phyloP scores from a whole-genome alignment of 768 basidiomycete genomes.

The Polyporus arcularius region DNA sequence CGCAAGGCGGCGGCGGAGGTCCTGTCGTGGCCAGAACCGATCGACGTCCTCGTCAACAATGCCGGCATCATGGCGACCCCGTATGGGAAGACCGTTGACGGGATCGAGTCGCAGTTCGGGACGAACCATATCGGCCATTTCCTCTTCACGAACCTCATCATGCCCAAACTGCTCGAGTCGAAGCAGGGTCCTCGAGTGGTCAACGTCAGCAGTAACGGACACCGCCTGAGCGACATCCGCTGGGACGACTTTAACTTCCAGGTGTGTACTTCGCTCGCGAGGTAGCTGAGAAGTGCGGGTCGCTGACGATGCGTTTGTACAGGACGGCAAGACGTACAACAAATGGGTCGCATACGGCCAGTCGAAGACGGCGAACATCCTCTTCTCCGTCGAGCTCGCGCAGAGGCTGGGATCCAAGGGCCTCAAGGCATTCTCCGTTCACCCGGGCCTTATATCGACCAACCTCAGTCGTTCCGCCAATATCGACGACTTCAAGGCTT shows the following conservation, averaged over 20 bases:
- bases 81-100: not conserved
- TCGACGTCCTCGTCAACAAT: not conserved
- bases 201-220: not conserved
- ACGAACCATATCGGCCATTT: not conserved
- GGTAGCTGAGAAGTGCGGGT: not conserved
- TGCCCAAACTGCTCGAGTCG: not conserved
- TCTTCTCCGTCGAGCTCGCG: not conserved
- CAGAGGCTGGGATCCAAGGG: not conserved
- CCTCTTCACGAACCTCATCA: not conserved
- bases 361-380: not conserved
- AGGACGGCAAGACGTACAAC: not conserved
- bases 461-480: not conserved
- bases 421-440: not conserved
- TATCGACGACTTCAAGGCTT: not conserved
- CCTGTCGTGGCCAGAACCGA: not conserved
- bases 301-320: not conserved
- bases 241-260: not conserved
- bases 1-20: not conserved
- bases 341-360: not conserved
- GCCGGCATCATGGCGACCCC: not conserved
- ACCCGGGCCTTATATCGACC: not conserved
- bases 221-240: not conserved
- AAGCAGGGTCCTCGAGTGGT: not conserved
- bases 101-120: not conserved
- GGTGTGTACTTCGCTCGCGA: not conserved